Evolutionary conservation across 73 alveolate species (phyloP).

Genomic region (Paramecium caudatum): DNA sequence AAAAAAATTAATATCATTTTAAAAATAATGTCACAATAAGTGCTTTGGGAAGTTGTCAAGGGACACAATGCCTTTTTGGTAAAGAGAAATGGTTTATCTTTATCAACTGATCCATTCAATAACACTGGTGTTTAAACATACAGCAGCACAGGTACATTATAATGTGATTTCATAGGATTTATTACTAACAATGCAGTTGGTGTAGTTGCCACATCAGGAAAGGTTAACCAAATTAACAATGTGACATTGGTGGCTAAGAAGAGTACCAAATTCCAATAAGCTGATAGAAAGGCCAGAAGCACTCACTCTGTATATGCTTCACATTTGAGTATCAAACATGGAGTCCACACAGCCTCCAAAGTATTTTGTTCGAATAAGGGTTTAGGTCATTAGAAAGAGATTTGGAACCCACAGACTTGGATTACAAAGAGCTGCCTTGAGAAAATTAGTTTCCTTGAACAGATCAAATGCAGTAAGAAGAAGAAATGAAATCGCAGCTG

Average conservation of each 20-base stretch:
- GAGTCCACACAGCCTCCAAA: slow-evolving; percentile 64
- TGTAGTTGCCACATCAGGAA: slow-evolving; percentile 29
- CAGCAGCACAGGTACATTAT: neutral
- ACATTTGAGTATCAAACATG: neutral
- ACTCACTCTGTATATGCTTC: slow-evolving; percentile 60
- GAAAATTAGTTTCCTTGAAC: slow-evolving; percentile 42
- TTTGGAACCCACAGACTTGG: slow-evolving; percentile 48
- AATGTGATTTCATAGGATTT: neutral
- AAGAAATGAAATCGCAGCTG: slow-evolving; percentile 51
- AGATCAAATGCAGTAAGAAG: slow-evolving; percentile 60
- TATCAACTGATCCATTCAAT: slow-evolving; percentile 65
- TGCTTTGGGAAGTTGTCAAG: slow-evolving; percentile 65
- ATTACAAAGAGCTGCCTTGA: slow-evolving; percentile 16
- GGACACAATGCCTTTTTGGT: slow-evolving; percentile 49
- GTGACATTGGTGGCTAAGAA: neutral
- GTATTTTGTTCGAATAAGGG: neutral
- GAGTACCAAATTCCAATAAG: slow-evolving; percentile 63
- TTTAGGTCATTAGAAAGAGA: slow-evolving; percentile 48
- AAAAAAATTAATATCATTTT: slow-evolving; percentile 36
- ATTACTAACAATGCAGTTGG: slow-evolving; percentile 16
- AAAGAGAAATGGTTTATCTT: slow-evolving; percentile 31
- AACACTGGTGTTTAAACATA: slow-evolving; percentile 66
- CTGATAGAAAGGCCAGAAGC: slow-evolving; percentile 27
- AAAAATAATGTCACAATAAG: slow-evolving; percentile 59
- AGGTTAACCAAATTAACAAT: slow-evolving; percentile 29